phyloP scores from a whole-genome alignment of 2,329 filamentous ascomycete species.

The Microdochium bolleyi region DNA sequence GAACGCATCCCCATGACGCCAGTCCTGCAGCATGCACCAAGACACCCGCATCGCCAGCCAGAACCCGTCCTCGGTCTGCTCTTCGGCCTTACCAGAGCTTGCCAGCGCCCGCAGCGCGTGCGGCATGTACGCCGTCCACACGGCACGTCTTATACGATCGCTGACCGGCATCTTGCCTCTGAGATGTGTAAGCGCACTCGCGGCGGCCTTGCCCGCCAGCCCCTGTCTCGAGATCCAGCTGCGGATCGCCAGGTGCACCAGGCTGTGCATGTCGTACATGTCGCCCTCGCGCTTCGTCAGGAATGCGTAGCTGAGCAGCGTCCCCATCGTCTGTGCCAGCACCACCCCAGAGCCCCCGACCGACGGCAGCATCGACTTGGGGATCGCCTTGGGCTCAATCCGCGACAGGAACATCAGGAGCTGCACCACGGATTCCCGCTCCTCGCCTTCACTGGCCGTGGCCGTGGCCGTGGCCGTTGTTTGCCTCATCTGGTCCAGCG shows the following conservation, averaged over 20 bases:
- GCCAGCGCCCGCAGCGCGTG: background rate
- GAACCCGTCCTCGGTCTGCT: background rate
- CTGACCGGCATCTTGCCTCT: background rate
- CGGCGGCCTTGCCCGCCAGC: background rate
- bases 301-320: constrained; percentile 22
- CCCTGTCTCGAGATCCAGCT: constrained; percentile 16
- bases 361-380: constrained; percentile 21
- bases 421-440: constrained; percentile 24
- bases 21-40: background rate
- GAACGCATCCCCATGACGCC: background rate
- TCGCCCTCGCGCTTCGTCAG: constrained; percentile 14
- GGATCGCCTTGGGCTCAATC: constrained; percentile 30
- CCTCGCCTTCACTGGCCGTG: too few species aligned
- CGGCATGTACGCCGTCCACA: background rate
- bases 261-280: constrained; percentile 25
- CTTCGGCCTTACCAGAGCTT: background rate
- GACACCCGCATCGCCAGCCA: background rate
- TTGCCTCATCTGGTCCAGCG: constrained; percentile 26
- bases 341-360: constrained; percentile 1
- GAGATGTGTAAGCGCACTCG: background rate
- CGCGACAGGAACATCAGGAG: constrained; percentile 28
- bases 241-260: constrained; percentile 23
- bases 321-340: constrained; percentile 18
- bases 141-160: background rate
- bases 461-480: constrained; percentile 8